Evolutionary conservation across 192 early-diverging fungal genomes (phyloP).

Genomic region (Coemansia biformis): DNA sequence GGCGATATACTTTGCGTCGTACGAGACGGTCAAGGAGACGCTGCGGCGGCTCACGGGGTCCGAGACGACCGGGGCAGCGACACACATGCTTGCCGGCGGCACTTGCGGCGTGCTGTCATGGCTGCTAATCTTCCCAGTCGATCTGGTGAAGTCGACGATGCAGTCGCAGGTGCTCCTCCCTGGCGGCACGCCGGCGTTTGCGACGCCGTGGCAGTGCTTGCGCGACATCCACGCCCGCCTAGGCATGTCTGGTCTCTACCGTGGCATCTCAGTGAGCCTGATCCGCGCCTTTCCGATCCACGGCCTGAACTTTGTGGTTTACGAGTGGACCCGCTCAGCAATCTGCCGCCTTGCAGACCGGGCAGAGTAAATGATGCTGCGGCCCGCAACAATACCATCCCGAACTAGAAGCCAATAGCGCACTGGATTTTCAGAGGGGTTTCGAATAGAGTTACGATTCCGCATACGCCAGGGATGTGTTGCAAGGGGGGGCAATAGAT

Average conservation of each 20-base stretch:
- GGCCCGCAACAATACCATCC: no score
- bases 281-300: constrained; percentile 76
- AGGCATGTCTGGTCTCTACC: constrained; percentile 63
- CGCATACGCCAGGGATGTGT: no score
- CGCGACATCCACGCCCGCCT: constrained; percentile 50
- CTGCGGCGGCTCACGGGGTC: constrained; percentile 42
- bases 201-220: constrained; percentile 50
- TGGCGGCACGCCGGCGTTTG: constrained; percentile 33
- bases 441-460: no score
- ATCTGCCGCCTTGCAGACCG: constrained; percentile 35
- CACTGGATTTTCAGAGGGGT: no score
- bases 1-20: constrained; percentile 67
- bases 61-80: constrained; percentile 55
- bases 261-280: constrained; percentile 67
- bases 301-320: constrained; percentile 77
- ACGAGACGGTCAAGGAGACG: constrained; percentile 55
- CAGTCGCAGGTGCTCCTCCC: constrained; percentile 66
- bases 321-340: constrained; percentile 54
- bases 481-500: no score
- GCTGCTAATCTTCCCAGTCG: constrained; percentile 73
- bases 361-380: no score
- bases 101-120: constrained; percentile 71
- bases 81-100: constrained; percentile 72
- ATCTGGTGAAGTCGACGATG: constrained; percentile 69
- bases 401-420: no score